Percentiles rank a stretch among this genome's conserved stretches.
These are phyloP conservation scores for Lippia alba DNA, from an alignment of 305 asterid species.

Conservation along the genomic window DNA sequence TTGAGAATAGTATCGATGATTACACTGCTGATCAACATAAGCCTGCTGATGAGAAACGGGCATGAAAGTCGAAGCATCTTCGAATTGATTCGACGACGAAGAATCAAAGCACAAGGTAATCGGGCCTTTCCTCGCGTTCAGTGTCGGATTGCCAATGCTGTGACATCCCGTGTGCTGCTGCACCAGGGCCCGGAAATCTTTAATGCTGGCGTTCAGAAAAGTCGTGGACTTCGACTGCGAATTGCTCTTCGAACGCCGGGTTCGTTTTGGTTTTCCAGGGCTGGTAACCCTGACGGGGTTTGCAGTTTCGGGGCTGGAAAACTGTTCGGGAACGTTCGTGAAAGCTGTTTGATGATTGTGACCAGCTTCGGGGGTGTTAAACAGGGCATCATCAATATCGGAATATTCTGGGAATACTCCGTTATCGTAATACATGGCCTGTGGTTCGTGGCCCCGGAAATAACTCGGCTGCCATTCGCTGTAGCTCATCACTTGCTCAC, in stretches of 20 bases:
- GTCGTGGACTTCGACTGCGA: slow-evolving; percentile 41
- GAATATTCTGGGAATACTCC: neutral
- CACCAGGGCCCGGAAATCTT: slow-evolving; percentile 55
- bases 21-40: neutral
- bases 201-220: slow-evolving; percentile 48
- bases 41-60: neutral
- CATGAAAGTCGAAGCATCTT: neutral
- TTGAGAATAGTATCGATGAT: neutral
- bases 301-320: slow-evolving; percentile 28
- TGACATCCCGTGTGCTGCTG: slow-evolving; percentile 61
- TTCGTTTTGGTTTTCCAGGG: slow-evolving; percentile 33
- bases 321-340: neutral
- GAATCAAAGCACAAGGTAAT: slow-evolving; percentile 49
- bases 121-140: slow-evolving; percentile 38
- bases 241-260: slow-evolving; percentile 40
- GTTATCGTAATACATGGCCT: neutral
- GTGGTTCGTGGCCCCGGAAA: neutral
- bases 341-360: neutral
- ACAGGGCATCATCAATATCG: neutral
- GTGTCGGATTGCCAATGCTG: slow-evolving; percentile 10
- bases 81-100: neutral
- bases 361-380: neutral
- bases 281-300: neutral
- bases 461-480: slow-evolving; percentile 34
- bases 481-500: slow-evolving; percentile 27